phyloP scores from a whole-genome alignment of 225 moss, liverwort and hornwort species.

The Physcomitrellopsis africana region DNA sequence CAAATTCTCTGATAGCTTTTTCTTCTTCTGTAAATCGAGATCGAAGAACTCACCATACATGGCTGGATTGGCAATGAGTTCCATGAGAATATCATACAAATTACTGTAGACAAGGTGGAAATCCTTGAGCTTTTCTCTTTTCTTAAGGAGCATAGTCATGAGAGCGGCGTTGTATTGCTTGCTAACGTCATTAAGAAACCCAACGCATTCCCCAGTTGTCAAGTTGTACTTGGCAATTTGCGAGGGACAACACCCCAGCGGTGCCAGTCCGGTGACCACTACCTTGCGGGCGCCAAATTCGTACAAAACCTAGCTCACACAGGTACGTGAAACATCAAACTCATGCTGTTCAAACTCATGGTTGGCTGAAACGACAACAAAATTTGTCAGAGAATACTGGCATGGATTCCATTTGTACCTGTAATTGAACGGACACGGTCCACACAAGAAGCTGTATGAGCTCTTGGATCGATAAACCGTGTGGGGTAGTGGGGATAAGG shows the following conservation, averaged over 20 bases:
- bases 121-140: constrained; percentile 34
- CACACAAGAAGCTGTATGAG: constrained; percentile 38
- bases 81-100: constrained; percentile 34
- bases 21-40: not conserved
- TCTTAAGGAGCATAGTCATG: constrained; percentile 22
- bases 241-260: constrained; percentile 50
- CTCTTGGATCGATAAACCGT: constrained; percentile 33
- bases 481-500: constrained; percentile 44
- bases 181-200: constrained; percentile 39
- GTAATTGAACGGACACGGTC: constrained; percentile 32
- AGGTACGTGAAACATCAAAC: not conserved
- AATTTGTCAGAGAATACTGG: too few species aligned
- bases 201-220: constrained; percentile 34
- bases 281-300: constrained; percentile 39
- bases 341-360: too few species aligned
- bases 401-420: constrained; percentile 21
- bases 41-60: constrained; percentile 30
- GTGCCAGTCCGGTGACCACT: constrained; percentile 41
- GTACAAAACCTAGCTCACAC: constrained; percentile 27
- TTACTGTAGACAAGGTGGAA: constrained; percentile 46
- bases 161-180: constrained; percentile 35
- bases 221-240: constrained; percentile 44
- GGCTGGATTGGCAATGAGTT: constrained; percentile 38
- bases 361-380: not conserved
- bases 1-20: not conserved